These are phyloP conservation scores for Phytophthora rubi DNA, from an alignment of 352 stramenopile species.

Conservation along the genomic window DNA sequence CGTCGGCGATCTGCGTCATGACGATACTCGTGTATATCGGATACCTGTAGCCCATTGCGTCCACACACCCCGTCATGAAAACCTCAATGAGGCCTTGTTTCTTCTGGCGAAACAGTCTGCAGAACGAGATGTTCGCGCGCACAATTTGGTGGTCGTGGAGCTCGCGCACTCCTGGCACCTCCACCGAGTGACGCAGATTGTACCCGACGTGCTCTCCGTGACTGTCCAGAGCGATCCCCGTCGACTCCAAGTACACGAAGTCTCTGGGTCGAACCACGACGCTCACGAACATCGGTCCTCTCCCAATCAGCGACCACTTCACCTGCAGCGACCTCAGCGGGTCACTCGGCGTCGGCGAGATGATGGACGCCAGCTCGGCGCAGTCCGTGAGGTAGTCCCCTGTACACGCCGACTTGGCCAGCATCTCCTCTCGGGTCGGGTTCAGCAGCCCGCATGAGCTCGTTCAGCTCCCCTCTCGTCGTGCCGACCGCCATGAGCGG, in stretches of 20 bases:
- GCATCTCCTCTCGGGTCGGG: constrained; percentile 35
- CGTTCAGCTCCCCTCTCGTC: constrained; percentile 43
- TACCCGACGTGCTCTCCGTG: constrained; percentile 51
- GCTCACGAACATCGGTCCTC: constrained; percentile 36
- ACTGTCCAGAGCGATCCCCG: constrained; percentile 43
- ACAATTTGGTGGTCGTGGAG: constrained; percentile 48
- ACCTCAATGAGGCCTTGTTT: constrained; percentile 36
- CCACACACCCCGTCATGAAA: constrained; percentile 42
- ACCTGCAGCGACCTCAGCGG: constrained; percentile 40
- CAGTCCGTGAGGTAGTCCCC: constrained; percentile 44
- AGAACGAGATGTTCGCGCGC: constrained; percentile 49
- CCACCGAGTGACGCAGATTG: constrained; percentile 45
- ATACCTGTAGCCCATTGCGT: constrained; percentile 36
- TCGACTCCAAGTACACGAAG: constrained; percentile 55
- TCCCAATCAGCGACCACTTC: constrained; percentile 47
- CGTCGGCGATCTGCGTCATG: constrained; percentile 37
- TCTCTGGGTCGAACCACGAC: constrained; percentile 43
- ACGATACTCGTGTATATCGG: constrained; percentile 38
- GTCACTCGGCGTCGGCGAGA: constrained; percentile 34
- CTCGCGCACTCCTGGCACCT: constrained; percentile 39
- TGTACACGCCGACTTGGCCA: constrained; percentile 41
- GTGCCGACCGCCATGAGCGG: constrained; percentile 44
- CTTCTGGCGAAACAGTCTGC: constrained; percentile 45
- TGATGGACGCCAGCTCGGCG: constrained; percentile 39
- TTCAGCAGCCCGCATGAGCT: constrained; percentile 48